A percentile compares a stretch with the other conserved stretches of the same genome.
These are phyloP conservation scores for Ophiostoma australiae DNA, from an alignment of 2,329 filamentous ascomycete species.

Conservation along the genomic window DNA sequence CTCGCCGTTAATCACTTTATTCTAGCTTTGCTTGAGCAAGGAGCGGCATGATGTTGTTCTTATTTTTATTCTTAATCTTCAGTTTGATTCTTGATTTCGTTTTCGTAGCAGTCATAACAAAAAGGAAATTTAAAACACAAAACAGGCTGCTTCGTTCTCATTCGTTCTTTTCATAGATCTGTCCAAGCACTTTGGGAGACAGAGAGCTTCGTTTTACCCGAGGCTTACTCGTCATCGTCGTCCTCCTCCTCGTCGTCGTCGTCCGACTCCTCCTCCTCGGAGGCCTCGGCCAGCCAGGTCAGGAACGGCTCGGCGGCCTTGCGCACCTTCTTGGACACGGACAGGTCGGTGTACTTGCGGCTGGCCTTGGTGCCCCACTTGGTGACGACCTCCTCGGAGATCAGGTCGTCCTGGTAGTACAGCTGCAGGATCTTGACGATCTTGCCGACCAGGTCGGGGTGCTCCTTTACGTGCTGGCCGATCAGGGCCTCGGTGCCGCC, in stretches of 20 bases:
- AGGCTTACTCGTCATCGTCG: background rate
- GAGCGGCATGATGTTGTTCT: background rate
- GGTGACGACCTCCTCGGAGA: constrained; percentile 81
- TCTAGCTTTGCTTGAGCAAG: background rate
- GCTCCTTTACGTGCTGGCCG: constrained; percentile 63
- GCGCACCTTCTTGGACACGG: constrained; percentile 89
- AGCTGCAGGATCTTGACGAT: constrained; percentile 83
- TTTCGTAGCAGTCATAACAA: background rate
- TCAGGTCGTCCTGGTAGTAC: constrained; percentile 85
- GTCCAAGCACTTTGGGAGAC: background rate
- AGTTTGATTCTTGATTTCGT: background rate
- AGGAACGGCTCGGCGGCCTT: constrained; percentile 92
- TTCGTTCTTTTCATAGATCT: background rate
- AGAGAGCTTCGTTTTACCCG: constrained; percentile 1
- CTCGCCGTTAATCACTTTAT: no score
- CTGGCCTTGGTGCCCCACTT: constrained; percentile 92
- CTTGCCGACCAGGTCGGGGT: constrained; percentile 68
- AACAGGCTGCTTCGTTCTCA: background rate
- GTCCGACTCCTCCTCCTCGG: constrained; percentile 47
- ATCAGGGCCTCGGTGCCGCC: constrained; percentile 93
- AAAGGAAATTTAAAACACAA: background rate
- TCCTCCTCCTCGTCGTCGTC: constrained; percentile 41
- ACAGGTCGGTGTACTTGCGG: constrained; percentile 94
- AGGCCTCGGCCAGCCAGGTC: constrained; percentile 84
- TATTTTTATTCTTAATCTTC: background rate